phyloP scores from a whole-genome alignment of 2,329 filamentous ascomycete species.

The Byssochlamys sp. region DNA sequence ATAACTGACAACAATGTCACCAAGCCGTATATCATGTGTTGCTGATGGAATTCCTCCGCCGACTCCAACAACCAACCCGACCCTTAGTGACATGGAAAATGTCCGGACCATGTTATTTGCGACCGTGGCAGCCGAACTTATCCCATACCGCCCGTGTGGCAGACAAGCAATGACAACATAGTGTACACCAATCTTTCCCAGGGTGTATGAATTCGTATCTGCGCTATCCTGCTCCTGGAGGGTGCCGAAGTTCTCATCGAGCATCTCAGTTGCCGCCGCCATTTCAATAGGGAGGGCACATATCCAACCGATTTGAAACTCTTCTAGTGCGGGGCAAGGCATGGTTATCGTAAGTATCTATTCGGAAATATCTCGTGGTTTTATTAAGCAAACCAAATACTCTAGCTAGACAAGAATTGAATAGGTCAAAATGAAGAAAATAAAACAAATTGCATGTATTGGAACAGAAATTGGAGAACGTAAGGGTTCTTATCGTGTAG shows the following conservation, averaged over 20 bases:
- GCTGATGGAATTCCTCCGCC: slow-evolving; percentile 11
- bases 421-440: too few species aligned
- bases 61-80: slow-evolving; percentile 11
- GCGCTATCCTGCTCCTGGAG: background rate
- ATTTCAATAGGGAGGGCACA: slow-evolving; percentile 6
- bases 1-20: slow-evolving; percentile 12
- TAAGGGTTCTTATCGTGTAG: too few species aligned
- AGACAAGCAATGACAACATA: slow-evolving; percentile 13
- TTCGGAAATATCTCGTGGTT: background rate
- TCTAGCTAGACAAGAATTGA: too few species aligned
- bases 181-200: slow-evolving; percentile 5
- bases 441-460: too few species aligned
- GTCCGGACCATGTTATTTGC: slow-evolving; percentile 10
- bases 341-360: background rate
- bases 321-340: background rate
- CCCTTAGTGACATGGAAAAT: slow-evolving; percentile 6
- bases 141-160: slow-evolving; percentile 9
- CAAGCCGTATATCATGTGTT: slow-evolving; percentile 7
- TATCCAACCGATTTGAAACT: slow-evolving; percentile 8
- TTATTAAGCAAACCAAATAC: background rate
- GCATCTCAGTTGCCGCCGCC: slow-evolving; percentile 5
- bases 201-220: slow-evolving; percentile 3
- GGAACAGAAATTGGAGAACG: too few species aligned
- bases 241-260: slow-evolving; percentile 4
- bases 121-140: slow-evolving; percentile 7